Conservation (phyloP, 768 basidiomycete species). For the Leccinum uliginosum region DNA sequence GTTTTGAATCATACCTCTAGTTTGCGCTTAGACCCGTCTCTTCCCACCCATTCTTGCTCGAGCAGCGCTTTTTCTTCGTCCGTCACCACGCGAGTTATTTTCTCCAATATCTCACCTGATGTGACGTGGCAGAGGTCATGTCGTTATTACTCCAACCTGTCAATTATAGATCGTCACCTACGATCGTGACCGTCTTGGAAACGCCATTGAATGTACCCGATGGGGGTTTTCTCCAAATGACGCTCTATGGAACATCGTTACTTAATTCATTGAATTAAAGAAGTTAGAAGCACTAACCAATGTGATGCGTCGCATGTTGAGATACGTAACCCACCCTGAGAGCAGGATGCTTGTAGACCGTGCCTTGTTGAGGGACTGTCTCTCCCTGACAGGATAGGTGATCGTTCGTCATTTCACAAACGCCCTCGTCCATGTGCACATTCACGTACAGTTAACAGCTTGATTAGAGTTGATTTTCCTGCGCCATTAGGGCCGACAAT, state of each 20-base stretch:
- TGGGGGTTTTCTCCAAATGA: constrained; percentile 94
- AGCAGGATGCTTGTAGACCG: constrained; percentile 91
- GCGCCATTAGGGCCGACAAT: constrained; percentile 93
- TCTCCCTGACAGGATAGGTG: constrained; percentile 59
- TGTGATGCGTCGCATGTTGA: constrained; percentile 97
- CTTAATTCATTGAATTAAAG: constrained; percentile 11
- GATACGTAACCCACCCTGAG: constrained; percentile 95
- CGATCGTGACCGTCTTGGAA: constrained; percentile 99
- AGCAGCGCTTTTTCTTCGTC: constrained; percentile 75
- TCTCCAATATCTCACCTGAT: constrained; percentile 83
- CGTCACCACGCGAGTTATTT: constrained; percentile 87
- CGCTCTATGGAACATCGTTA: constrained; percentile 50
- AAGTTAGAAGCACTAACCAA: constrained; percentile 45
- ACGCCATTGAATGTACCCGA: constrained; percentile 97
- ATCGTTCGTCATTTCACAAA: constrained; percentile 12
- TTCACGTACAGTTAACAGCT: constrained; percentile 73
- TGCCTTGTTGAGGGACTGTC: constrained; percentile 84
- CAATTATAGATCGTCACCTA: constrained; percentile 35
- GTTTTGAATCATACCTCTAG: constrained; percentile 61
- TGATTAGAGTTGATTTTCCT: constrained; percentile 94
- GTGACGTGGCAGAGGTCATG: constrained; percentile 10
- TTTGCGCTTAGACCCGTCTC: constrained; percentile 86
- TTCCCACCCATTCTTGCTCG: constrained; percentile 86
- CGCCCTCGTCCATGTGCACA: constrained; percentile 1
- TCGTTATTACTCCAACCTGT: constrained; percentile 6